phyloP scores from a whole-genome alignment of 768 basidiomycete species.

The Leccinum longicurvipes region DNA sequence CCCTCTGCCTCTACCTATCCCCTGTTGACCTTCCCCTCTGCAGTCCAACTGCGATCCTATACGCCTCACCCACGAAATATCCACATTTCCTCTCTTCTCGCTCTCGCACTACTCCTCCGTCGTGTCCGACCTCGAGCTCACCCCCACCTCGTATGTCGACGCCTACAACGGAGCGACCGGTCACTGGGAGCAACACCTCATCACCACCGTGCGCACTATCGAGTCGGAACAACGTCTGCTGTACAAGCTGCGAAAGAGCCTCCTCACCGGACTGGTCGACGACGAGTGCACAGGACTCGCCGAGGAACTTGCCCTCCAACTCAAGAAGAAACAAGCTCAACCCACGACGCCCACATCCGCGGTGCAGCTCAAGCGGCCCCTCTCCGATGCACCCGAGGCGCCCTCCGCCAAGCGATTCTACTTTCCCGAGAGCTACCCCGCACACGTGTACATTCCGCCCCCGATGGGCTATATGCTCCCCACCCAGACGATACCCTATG shows the following conservation, averaged over 20 bases:
- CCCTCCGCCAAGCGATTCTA: conserved; percentile 30
- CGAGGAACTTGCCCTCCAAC: conserved; percentile 54
- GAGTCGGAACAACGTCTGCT: conserved; percentile 58
- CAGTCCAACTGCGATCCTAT: conserved; percentile 55
- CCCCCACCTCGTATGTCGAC: conserved; percentile 53
- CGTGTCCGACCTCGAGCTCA: conserved; percentile 53
- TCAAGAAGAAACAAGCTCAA: conserved; percentile 16
- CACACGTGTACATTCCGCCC: conserved; percentile 30
- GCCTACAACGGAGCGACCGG: conserved; percentile 50
- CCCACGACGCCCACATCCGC: conserved; percentile 3
- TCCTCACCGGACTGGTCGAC: conserved; percentile 55
- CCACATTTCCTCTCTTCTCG: conserved; percentile 65
- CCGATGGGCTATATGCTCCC: conserved; percentile 28
- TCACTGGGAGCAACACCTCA: conserved; percentile 68
- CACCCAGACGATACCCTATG: conserved; percentile 27
- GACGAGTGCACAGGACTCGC: conserved; percentile 54
- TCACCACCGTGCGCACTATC: conserved; percentile 56
- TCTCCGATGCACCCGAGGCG: conserved; percentile 20
- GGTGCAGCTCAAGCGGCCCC: conserved; percentile 27
- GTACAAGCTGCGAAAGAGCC: conserved; percentile 56
- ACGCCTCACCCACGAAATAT: conserved; percentile 52
- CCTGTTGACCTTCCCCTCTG: conserved; percentile 1
- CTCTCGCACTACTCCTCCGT: conserved; percentile 51
- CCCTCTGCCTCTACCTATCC: background rate
- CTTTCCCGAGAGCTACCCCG: conserved; percentile 24